Base-by-base conservation (phyloP, 2,329 filamentous ascomycete genomes). In the Stagonosporopsis vannaccii region DNA sequence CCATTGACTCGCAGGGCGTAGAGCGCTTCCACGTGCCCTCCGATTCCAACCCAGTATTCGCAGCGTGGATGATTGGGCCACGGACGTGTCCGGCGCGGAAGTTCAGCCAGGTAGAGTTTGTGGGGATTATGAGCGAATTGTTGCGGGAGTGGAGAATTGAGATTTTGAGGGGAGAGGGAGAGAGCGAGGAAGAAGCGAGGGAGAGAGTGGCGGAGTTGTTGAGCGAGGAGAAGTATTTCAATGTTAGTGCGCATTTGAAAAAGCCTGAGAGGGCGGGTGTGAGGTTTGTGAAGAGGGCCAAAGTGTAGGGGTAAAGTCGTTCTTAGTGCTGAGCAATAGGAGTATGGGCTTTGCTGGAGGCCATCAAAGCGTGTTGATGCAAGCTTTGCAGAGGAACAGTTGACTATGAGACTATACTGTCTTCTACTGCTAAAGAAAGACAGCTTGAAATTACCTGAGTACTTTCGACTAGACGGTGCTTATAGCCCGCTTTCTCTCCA, bases 1-100 rank as follows among this genome's bases (percentile, higher is more conserved):
- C 26, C 19, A 1, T 32, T 46, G 4, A 40, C 15, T 9, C 17
- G 20, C 28, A 33, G 0, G 51, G 44, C 8, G 32, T 53, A 37
- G 63, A 66, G 28, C 50, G 23, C 7, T 30, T 65, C 3, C 20
- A 32, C 1, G 36, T 62, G 6, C 65, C 61, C 2, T 12, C 22
- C 15, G 37, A 1, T 2, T 49, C 63, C 13, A 54, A 58, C 53
- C 36, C 39, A 20, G 7, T 40, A 23, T 39, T 30, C 50, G 5
- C 75, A 61, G 51, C 44, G 66, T 33, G 66, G 73, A 4, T 77
- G 73, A 69, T 50, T 8, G 63, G 65, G 6, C 53, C 58, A 17
- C 51, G 65, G 6, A 48, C 56, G 4, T 69, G 67, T 56, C 67
- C 65, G 2, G 65, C 65, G 11, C 62, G 64, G 56, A 67, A 65